Conservation (phyloP, 257 asterid genomes). For the Cynanchum wilfordii region DNA sequence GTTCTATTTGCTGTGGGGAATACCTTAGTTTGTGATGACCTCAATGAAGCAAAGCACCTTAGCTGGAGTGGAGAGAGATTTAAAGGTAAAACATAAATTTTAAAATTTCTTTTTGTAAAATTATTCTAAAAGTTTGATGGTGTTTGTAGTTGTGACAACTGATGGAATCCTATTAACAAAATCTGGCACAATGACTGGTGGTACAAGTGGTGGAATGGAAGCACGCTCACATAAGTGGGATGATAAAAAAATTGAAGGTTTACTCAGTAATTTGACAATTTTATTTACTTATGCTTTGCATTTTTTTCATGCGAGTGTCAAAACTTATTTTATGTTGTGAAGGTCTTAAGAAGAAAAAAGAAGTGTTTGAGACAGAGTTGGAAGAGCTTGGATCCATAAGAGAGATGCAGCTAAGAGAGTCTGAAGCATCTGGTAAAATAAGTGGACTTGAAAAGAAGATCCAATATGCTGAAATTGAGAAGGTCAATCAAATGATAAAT, state of each 20-base stretch:
- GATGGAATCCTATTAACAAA: constrained; percentile 88
- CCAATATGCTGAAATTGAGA: constrained; percentile 92
- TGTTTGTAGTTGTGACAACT: constrained; percentile 78
- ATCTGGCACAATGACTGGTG: constrained; percentile 99
- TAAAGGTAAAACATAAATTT: constrained; percentile 50
- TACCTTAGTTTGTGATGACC: constrained; percentile 93
- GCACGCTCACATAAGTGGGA: constrained; percentile 99
- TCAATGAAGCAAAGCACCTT: constrained; percentile 86
- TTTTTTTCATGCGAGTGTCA: constrained; percentile 2
- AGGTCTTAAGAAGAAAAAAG: constrained; percentile 90
- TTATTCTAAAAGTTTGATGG: constrained; percentile 5
- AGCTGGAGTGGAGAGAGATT: constrained; percentile 91
- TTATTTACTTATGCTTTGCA: constrained; percentile 13
- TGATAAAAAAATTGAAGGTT: constrained; percentile 89
- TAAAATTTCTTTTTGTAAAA: background rate
- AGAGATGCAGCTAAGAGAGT: constrained; percentile 95
- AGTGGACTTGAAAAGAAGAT: constrained; percentile 97
- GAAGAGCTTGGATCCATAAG: constrained; percentile 95
- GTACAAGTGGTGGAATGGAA: constrained; percentile 98
- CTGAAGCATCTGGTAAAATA: constrained; percentile 91
- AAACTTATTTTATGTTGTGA: constrained; percentile 3
- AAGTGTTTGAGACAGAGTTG: constrained; percentile 66
- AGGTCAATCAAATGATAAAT: constrained; percentile 39
- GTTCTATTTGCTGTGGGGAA: constrained; percentile 90
- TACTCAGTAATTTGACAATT: constrained; percentile 17